phyloP scores from a whole-genome alignment of 2,329 filamentous ascomycete genomes.

The Phialocephala subalpina region DNA sequence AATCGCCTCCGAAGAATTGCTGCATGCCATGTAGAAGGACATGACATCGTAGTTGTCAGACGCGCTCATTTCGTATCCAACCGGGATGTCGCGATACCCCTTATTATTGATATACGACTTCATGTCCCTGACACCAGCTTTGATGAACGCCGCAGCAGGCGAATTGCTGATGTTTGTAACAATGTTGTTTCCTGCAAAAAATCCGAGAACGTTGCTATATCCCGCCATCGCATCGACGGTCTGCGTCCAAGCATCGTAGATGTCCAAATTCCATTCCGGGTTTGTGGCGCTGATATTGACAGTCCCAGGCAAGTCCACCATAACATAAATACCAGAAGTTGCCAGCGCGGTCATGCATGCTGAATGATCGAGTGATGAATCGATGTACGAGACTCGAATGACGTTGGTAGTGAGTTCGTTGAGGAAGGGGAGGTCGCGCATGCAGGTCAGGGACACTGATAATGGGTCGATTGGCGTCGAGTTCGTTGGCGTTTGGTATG shows the following conservation, averaged over 20 bases:
- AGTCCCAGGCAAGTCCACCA: slow-evolving; percentile 80
- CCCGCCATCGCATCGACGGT: slow-evolving; percentile 67
- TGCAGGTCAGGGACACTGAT: slow-evolving; percentile 60
- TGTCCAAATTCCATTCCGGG: slow-evolving; percentile 77
- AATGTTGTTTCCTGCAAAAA: slow-evolving; percentile 65
- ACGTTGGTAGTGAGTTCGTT: slow-evolving; percentile 73
- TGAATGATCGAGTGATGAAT: slow-evolving; percentile 72
- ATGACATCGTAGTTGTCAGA: slow-evolving; percentile 71
- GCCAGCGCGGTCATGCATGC: slow-evolving; percentile 71
- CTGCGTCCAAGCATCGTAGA: slow-evolving; percentile 64
- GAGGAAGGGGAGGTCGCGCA: slow-evolving; percentile 70
- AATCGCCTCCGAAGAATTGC: slow-evolving; percentile 66
- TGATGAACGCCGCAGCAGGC: slow-evolving; percentile 58
- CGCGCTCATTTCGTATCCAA: slow-evolving; percentile 68
- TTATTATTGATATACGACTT: slow-evolving; percentile 56
- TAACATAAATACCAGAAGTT: slow-evolving; percentile 81
- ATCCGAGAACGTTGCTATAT: slow-evolving; percentile 71
- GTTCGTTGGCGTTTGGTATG: slow-evolving; percentile 71
- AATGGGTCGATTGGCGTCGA: slow-evolving; percentile 74
- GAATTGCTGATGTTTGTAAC: slow-evolving; percentile 59
- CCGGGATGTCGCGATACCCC: slow-evolving; percentile 57
- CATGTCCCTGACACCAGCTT: slow-evolving; percentile 63
- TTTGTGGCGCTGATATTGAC: slow-evolving; percentile 63
- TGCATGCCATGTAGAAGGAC: slow-evolving; percentile 77
- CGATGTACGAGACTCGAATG: slow-evolving; percentile 74